Conservation (phyloP, 2,329 filamentous ascomycete genomes). For the Cladophialophora chaetospira region DNA sequence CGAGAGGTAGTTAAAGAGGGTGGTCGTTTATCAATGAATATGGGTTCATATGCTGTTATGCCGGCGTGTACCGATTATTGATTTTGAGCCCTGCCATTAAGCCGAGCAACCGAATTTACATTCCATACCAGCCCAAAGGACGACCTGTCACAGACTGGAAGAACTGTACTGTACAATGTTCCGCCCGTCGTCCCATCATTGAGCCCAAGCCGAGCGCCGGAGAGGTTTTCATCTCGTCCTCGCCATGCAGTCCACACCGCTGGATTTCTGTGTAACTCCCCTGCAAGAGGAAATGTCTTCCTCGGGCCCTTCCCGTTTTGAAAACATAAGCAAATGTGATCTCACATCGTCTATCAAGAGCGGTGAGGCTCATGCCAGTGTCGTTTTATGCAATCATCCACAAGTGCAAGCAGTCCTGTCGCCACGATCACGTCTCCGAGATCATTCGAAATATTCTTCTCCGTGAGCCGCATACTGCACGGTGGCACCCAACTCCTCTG, state of each 20-base stretch:
- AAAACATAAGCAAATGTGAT: slow-evolving; percentile 15
- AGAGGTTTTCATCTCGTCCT: slow-evolving; percentile 10
- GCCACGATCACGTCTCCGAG: slow-evolving; percentile 74
- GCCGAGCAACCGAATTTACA: not conserved
- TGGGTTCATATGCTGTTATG: not conserved
- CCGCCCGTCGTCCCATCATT: not conserved
- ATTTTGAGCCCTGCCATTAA: not conserved
- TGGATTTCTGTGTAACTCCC: slow-evolving; percentile 20
- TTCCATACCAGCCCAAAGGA: no score
- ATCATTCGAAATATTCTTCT: slow-evolving; percentile 62
- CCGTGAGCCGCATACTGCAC: slow-evolving; percentile 87
- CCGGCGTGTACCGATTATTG: not conserved
- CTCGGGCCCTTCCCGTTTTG: slow-evolving; percentile 1
- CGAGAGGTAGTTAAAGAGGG: no score
- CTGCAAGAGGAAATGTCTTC: slow-evolving; percentile 18
- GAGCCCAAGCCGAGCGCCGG: not conserved
- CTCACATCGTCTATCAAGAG: slow-evolving; percentile 13
- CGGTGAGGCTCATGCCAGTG: slow-evolving; percentile 61
- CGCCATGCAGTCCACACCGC: slow-evolving; percentile 21
- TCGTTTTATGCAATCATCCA: slow-evolving; percentile 87
- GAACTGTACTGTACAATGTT: slow-evolving; percentile 3
- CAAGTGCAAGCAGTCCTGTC: slow-evolving; percentile 83
- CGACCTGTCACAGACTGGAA: no score
- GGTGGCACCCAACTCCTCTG: slow-evolving; percentile 90
- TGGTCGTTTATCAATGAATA: no score